phyloP scores from a whole-genome alignment of 345 rosid genomes.

The Salix arbutifolia region DNA sequence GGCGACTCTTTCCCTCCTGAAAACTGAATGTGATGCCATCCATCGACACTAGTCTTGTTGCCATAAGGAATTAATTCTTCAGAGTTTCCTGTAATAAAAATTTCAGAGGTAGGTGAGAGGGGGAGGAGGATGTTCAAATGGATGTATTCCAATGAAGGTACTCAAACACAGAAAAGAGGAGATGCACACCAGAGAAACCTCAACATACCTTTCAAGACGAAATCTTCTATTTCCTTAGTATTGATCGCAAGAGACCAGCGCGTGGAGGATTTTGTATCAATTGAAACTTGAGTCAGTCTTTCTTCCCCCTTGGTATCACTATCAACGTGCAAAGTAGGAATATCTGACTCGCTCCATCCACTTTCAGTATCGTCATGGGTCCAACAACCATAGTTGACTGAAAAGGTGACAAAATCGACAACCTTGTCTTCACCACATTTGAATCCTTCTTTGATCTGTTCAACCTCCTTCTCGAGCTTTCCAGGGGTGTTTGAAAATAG shows the following conservation, averaged over 20 bases:
- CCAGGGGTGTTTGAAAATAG: conserved; percentile 86
- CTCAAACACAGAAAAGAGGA: not conserved
- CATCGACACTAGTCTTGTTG: conserved; percentile 47
- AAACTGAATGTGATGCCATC: conserved; percentile 85
- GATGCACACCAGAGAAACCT: not conserved
- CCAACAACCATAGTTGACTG: conserved; percentile 72
- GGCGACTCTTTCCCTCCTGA: conserved; percentile 75
- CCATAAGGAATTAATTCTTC: conserved; percentile 53
- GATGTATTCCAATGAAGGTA: not conserved
- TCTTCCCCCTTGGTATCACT: conserved; percentile 35
- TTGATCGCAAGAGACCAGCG: conserved; percentile 93
- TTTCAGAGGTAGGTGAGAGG: not conserved
- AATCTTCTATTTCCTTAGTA: conserved; percentile 66
- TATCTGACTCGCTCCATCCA: conserved; percentile 70
- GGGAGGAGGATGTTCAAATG: not conserved
- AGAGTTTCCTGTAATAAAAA: conserved; percentile 35
- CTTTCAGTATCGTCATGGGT: conserved; percentile 42
- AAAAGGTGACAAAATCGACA: conserved; percentile 72
- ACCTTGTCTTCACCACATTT: conserved; percentile 61
- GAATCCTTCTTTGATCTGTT: conserved; percentile 65
- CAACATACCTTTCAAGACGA: conserved; percentile 49
- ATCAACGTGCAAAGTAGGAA: conserved; percentile 52
- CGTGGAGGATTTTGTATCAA: conserved; percentile 59
- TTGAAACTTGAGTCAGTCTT: conserved; percentile 44
- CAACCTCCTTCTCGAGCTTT: conserved; percentile 64